Percentiles rank a stretch among this genome's conserved stretches.
phyloP scores from a whole-genome alignment of 495 filamentous ascomycete genomes.

The Achaetomiella virescens region DNA sequence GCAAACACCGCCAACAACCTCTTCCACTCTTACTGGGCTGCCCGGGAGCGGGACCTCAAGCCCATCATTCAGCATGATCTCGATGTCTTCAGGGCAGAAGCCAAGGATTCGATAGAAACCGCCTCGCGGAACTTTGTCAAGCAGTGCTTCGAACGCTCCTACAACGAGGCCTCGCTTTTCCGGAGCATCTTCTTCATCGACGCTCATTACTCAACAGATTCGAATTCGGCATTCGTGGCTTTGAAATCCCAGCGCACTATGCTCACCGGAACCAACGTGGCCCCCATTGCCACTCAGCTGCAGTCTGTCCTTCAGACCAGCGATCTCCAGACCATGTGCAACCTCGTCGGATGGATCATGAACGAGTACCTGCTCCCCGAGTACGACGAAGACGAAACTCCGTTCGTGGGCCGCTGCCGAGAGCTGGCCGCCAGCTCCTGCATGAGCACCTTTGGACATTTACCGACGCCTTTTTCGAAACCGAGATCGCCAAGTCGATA shows the following conservation, averaged over 20 bases:
- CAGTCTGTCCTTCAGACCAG: slow-evolving; percentile 37
- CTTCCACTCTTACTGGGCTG: slow-evolving; percentile 39
- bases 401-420: slow-evolving; percentile 65
- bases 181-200: slow-evolving; percentile 45
- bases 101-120: slow-evolving; percentile 39
- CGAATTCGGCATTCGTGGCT: slow-evolving; percentile 37
- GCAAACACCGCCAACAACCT: slow-evolving; percentile 52
- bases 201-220: slow-evolving; percentile 37
- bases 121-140: slow-evolving; percentile 45
- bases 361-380: slow-evolving; percentile 71
- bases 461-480: slow-evolving; percentile 44
- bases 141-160: slow-evolving; percentile 44
- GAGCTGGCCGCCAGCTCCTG: slow-evolving; percentile 54
- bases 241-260: slow-evolving; percentile 36
- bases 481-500: slow-evolving; percentile 46
- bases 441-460: slow-evolving; percentile 48
- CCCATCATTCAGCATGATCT: slow-evolving; percentile 50
- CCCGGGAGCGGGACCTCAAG: slow-evolving; percentile 45
- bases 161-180: slow-evolving; percentile 44
- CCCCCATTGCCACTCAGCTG: slow-evolving; percentile 41
- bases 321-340: slow-evolving; percentile 55
- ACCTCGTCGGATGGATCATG: slow-evolving; percentile 72
- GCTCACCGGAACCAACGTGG: slow-evolving; percentile 41
- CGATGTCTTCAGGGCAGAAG: slow-evolving; percentile 42
- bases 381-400: slow-evolving; percentile 66